A percentile compares a stretch with the other conserved stretches of the same genome.
Conservation (phyloP, 2,329 filamentous ascomycete genomes). For the Chrysoporthe puriensis region DNA sequence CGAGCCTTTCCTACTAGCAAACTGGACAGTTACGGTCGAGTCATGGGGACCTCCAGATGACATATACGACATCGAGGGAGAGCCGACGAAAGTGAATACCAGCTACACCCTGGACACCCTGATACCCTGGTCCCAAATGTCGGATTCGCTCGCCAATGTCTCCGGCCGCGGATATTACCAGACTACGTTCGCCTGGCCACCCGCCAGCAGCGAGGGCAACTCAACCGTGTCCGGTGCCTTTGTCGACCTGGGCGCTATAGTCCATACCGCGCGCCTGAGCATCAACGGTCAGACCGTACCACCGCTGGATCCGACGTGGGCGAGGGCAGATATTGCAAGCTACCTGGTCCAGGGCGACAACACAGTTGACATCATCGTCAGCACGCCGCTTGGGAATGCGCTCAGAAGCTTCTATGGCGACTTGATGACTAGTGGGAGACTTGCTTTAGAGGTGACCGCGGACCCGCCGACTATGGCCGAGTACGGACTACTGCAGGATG, state of each 20-base stretch:
- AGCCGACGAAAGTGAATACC: conserved; percentile 5
- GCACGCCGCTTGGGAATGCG: conserved; percentile 13
- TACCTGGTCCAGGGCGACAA: conserved; percentile 4
- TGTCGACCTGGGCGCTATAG: conserved; percentile 16
- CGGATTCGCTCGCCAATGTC: conserved; percentile 8
- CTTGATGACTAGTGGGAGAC: background rate
- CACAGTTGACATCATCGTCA: conserved; percentile 5
- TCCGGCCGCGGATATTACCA: conserved; percentile 22
- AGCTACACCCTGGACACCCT: conserved; percentile 12
- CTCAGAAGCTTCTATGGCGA: background rate
- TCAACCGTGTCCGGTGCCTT: conserved; percentile 13
- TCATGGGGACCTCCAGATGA: conserved; percentile 14
- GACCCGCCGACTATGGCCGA: background rate
- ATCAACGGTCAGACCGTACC: conserved; percentile 19
- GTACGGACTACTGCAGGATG: conserved; percentile 12
- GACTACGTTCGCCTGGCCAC: conserved; percentile 20
- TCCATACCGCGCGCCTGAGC: conserved; percentile 21
- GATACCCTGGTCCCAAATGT: conserved; percentile 15
- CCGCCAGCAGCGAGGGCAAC: conserved; percentile 1
- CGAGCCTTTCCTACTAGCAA: background rate
- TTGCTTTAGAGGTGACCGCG: background rate
- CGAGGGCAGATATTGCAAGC: conserved; percentile 10
- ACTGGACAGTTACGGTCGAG: conserved; percentile 15
- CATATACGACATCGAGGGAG: conserved; percentile 1
- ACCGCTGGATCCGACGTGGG: conserved; percentile 20